Base-by-base conservation (phyloP, 768 basidiomycete genomes). In the Hygrophorus russula region DNA sequence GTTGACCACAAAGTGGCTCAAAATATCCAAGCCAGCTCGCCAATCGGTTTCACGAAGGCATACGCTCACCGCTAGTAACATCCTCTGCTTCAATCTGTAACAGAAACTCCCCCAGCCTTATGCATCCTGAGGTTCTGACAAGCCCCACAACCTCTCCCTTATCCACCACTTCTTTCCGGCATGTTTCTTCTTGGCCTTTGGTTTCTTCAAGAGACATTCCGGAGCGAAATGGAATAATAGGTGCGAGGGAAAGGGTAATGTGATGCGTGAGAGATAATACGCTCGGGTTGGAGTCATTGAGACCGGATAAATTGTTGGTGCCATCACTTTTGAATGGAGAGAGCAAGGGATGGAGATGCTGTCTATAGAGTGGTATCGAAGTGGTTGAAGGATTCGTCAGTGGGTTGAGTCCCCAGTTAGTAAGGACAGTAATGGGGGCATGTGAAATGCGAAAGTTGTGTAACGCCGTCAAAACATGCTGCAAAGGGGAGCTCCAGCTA, bases 361-460 rank as follows among this genome's bases (percentile, higher is more conserved):
- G 80, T 41, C 58, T 68, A 57, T 71, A 77, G 41, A 63, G 54
- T 31, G 35, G 30, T 9, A 44, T 39, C n/a, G 47, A 46, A 27
- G 55, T 54, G 15, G 59, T 59, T 37, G 55, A 56, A 49, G 54
- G 58, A 29, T 45, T 62, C 12, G 47, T 32, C 32, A 36, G 15
- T 14, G 49, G 39, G 14, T 48, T 47, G 33, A 81, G 62, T 28
- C 65, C 79, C 81, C 80, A 82, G 53, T 78, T 82, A 5, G 80
- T 77, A 33, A 85, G 49, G 41, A 79, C 51, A 18, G 66, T 67
- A 35, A 80, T 54, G 2, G 79, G 67, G 2, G 63, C 57, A 51
- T 80, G 71, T 3, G 69, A 68, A 14, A 55, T 49, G 36, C 69
- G 74, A 35, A 85, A 59, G 3, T 47, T 49, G 17, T 73, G 62